Base-by-base conservation (phyloP, 2,329 filamentous ascomycete species). In the Trichoderma semiorbis region DNA sequence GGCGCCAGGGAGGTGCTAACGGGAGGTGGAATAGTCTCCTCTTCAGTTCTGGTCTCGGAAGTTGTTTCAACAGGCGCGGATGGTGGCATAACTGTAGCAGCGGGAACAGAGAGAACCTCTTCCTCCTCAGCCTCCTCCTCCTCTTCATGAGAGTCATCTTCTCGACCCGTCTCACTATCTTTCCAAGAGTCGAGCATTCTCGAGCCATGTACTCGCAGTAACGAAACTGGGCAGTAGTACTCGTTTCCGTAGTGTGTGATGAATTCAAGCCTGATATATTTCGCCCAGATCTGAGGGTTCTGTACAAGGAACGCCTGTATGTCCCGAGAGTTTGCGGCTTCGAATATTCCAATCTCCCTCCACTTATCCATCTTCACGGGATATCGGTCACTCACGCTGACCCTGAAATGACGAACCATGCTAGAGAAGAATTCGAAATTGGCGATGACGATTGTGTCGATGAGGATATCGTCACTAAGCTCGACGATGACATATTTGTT, bases 351-450 rank as follows among this genome's bases (percentile, higher is more conserved):
- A 60, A 98, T 81, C 57, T 94, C 90, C 75, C 92, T 94, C 96
- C 96, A 99, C 76, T 96, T 93, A 64, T 97, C 95, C 70, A 89
- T 82, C 81, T 98, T 98, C 69, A 96, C 93, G 0, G 96, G 96
- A 81, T 98, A 98, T 71, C 94, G 90, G 82, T 98, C 96, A 72
- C 95, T 97, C 62, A 98, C 95, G 79, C 93, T 97, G 75, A 98
- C 90, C 66, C 93, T 89, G 80, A 99, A 98, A 62, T 91, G 92
- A 68, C 94, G 92, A 76, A 98, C 93, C 88, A 97, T 98, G 79
- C 94, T 98, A 70, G 94, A 97, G 85, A 99, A 99, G 84, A 99
- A 99, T 81, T 99, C 96, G 77, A 97, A 99, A 80, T 99, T 99
- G 73, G 95, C 96, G 69, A 99, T 86, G n/a, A 98, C 96, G 53